Evolutionary conservation across 2,329 filamentous ascomycete genomes (phyloP).

Genomic region (Leptographium galeiforme): DNA sequence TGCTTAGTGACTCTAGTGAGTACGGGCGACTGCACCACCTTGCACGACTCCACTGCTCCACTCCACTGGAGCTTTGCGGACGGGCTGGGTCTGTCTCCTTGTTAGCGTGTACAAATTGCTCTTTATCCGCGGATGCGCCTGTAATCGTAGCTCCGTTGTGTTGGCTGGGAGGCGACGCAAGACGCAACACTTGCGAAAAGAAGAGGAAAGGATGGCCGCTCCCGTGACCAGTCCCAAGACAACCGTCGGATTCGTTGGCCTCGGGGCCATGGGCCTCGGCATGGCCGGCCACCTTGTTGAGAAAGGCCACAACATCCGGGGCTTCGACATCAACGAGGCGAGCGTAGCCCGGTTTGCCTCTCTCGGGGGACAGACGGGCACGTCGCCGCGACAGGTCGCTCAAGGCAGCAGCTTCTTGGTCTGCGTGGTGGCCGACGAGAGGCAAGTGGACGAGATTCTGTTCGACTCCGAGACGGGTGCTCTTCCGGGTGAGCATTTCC

Average conservation of each 20-base stretch:
- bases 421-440: constrained; percentile 48
- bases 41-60: not conserved
- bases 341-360: constrained; percentile 50
- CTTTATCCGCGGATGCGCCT: not conserved
- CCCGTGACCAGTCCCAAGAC: not conserved
- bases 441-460: not conserved
- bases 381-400: constrained; percentile 48
- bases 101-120: not conserved
- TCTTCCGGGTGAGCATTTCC: not conserved
- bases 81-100: too few relatives aligned
- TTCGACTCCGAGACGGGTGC: not conserved
- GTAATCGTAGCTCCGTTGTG: not conserved
- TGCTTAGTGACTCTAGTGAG: not conserved
- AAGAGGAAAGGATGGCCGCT: not conserved
- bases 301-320: constrained; percentile 50
- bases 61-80: not conserved
- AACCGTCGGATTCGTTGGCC: constrained; percentile 48
- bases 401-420: constrained; percentile 46
- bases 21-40: not conserved
- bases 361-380: constrained; percentile 47
- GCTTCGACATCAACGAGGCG: constrained; percentile 55
- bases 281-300: constrained; percentile 63
- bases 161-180: too few relatives aligned
- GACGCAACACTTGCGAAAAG: too few relatives aligned
- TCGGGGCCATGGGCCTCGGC: constrained; percentile 68